These are phyloP conservation scores for Vitis hybrid DNA, from an alignment of 177 flowering plant genomes.

Conservation along the genomic window DNA sequence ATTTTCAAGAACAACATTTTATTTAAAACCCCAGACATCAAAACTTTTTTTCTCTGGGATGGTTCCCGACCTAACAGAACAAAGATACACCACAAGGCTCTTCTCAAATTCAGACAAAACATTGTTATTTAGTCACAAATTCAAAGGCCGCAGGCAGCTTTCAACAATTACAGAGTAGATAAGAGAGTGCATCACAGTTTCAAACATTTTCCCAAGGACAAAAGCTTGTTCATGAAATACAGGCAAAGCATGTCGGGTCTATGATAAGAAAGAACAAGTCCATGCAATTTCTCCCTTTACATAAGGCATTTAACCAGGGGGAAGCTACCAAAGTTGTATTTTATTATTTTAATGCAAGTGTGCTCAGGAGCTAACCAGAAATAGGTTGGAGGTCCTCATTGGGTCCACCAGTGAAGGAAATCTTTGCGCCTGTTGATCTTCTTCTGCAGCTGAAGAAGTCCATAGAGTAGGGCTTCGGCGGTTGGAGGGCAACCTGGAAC, in stretches of 20 bases:
- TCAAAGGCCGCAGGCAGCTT: no score
- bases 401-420: slow-evolving; percentile 94
- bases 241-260: neutral
- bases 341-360: slow-evolving; percentile 13
- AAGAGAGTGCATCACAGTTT: neutral
- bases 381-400: slow-evolving; percentile 32
- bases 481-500: slow-evolving; percentile 99
- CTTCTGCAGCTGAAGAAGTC: slow-evolving; percentile 95
- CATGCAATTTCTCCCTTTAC: slow-evolving; percentile 4
- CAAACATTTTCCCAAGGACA: neutral
- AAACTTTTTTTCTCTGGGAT: no score
- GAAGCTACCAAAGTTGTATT: slow-evolving; percentile 2
- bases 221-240: slow-evolving; percentile 1
- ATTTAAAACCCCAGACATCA: no score
- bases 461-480: slow-evolving; percentile 94
- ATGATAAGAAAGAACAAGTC: neutral
- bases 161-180: no score
- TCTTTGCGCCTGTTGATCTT: slow-evolving; percentile 95
- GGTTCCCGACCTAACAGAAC: no score
- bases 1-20: no score
- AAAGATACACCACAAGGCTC: no score
- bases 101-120: no score
- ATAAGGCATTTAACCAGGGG: slow-evolving; percentile 12
- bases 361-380: slow-evolving; percentile 5
- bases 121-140: no score